Evolutionary conservation across 2,329 filamentous ascomycete genomes (phyloP).

Genomic region (Penicillium sp.): DNA sequence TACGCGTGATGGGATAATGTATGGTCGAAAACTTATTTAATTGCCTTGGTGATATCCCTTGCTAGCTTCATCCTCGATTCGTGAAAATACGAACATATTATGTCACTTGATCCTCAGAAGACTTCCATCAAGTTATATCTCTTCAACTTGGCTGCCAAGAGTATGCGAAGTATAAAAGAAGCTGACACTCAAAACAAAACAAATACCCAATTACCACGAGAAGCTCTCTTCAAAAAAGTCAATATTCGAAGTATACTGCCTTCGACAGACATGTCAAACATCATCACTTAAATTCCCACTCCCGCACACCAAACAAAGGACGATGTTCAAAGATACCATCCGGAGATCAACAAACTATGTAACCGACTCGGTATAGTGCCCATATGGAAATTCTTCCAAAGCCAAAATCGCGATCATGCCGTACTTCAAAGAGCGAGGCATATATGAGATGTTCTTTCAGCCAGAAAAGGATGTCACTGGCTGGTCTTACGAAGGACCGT

Average conservation of each 20-base stretch:
- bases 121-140: neutral
- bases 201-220: constrained; percentile 40
- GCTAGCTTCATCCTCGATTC: neutral
- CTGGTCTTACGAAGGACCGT: constrained; percentile 66
- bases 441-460: constrained; percentile 67
- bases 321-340: constrained; percentile 47
- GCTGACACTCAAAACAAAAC: neutral
- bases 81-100: neutral
- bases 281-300: constrained; percentile 74
- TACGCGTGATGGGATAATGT: neutral
- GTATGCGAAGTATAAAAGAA: no score
- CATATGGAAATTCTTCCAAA: constrained; percentile 45
- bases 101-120: neutral
- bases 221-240: constrained; percentile 80
- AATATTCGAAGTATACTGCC: constrained; percentile 62
- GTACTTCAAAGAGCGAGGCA: constrained; percentile 44
- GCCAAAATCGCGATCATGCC: constrained; percentile 48
- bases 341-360: constrained; percentile 43
- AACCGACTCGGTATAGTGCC: constrained; percentile 49
- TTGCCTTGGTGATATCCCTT: neutral
- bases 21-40: neutral
- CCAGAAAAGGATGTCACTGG: constrained; percentile 58
- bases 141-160: no score
- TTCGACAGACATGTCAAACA: constrained; percentile 68
- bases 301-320: constrained; percentile 65